Evolutionary conservation across 176 grass and related monocot species (phyloP).

Genomic region (Leersia perrieri): DNA sequence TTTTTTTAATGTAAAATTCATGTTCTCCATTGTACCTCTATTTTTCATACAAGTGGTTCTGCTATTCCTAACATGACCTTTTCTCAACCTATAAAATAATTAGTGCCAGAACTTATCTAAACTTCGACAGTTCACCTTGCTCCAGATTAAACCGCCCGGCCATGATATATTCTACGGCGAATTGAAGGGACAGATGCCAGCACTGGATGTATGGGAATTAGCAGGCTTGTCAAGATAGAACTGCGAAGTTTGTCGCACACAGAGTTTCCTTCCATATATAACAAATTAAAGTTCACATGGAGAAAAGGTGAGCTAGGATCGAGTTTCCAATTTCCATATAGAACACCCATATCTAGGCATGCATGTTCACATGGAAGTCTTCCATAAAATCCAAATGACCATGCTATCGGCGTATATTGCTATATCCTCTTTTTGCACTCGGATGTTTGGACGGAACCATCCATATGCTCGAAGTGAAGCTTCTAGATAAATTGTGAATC

Average conservation of each 20-base stretch:
- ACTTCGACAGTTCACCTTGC: not conserved
- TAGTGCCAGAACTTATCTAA: not conserved
- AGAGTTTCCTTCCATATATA: too few relatives aligned
- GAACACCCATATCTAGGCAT: too few relatives aligned
- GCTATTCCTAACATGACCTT: too few relatives aligned
- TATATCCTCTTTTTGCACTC: not conserved
- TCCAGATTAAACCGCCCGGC: not conserved
- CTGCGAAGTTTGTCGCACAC: not conserved
- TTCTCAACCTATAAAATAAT: not conserved
- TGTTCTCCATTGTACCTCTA: too few relatives aligned
- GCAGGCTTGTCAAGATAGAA: not conserved
- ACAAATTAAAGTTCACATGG: too few relatives aligned
- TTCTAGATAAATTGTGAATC: not conserved
- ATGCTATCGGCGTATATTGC: not conserved
- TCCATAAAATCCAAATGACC: not conserved
- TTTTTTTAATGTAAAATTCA: too few relatives aligned
- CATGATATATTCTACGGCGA: too few relatives aligned
- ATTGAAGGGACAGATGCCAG: not conserved
- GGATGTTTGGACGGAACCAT: not conserved
- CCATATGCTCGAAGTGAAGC: not conserved
- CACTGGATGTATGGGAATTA: too few relatives aligned
- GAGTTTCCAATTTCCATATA: too few relatives aligned
- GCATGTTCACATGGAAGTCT: not conserved
- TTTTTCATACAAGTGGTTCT: too few relatives aligned
- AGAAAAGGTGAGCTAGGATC: too few relatives aligned